phyloP scores from a whole-genome alignment of 768 basidiomycete genomes.

The Termitomyces sp. region DNA sequence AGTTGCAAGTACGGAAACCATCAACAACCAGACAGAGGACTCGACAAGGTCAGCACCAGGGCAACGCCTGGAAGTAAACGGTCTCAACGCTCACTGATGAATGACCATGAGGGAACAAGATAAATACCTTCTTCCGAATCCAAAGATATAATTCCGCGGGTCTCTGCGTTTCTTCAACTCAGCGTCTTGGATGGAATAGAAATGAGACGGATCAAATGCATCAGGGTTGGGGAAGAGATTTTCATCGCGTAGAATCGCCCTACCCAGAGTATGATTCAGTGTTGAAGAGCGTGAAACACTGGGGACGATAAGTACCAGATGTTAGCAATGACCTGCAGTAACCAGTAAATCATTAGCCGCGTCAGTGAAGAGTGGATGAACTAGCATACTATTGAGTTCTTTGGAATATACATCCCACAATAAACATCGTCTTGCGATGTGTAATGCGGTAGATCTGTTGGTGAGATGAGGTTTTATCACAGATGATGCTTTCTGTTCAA shows the following conservation, averaged over 20 bases:
- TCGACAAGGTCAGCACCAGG: constrained; percentile 11
- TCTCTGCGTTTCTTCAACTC: not conserved
- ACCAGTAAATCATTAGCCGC: not conserved
- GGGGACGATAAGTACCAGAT: constrained; percentile 20
- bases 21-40: constrained; percentile 10
- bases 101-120: too few species aligned
- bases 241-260: constrained; percentile 3
- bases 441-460: constrained; percentile 26
- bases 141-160: constrained; percentile 5
- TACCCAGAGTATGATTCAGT: not conserved
- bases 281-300: not conserved
- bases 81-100: not conserved
- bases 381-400: constrained; percentile 24
- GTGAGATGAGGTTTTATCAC: too few species aligned
- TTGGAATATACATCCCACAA: constrained; percentile 29
- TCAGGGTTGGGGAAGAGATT: not conserved
- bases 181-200: not conserved
- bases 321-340: constrained; percentile 20
- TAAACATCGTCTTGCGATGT: constrained; percentile 29
- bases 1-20: constrained; percentile 6
- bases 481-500: too few species aligned
- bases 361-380: not conserved
- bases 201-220: constrained; percentile 1
- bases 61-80: constrained; percentile 1
- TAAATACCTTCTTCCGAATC: constrained; percentile 7